Percentiles rank a stretch among this genome's conserved stretches.
Conservation (phyloP, 495 filamentous ascomycete genomes). For the Staphylotrichum tortipilum region DNA sequence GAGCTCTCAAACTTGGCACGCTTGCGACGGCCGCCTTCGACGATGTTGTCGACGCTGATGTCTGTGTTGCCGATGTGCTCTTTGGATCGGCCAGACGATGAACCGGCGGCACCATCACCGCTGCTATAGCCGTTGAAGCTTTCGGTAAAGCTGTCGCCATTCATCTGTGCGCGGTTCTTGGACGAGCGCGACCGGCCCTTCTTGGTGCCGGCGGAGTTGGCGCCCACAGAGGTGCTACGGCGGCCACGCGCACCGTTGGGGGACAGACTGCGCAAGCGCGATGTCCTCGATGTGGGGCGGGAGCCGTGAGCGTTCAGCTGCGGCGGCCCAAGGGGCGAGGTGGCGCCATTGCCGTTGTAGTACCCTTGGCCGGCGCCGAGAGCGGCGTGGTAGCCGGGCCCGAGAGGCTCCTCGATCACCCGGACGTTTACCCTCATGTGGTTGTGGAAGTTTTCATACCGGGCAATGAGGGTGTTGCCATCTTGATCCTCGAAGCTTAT, state of each 20-base stretch:
- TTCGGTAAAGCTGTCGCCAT: conserved; percentile 57
- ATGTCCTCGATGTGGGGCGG: conserved; percentile 55
- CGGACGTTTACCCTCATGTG: conserved; percentile 86
- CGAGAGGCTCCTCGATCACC: conserved; percentile 61
- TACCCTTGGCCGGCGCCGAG: conserved; percentile 23
- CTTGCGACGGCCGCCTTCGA: conserved; percentile 92
- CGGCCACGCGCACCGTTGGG: conserved; percentile 63
- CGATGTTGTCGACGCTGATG: conserved; percentile 95
- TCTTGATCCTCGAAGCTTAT: conserved; percentile 86
- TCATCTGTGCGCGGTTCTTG: conserved; percentile 64
- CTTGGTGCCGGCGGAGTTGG: conserved; percentile 40
- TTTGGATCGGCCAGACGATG: conserved; percentile 62
- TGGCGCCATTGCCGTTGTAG: conserved; percentile 36
- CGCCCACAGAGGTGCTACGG: conserved; percentile 65
- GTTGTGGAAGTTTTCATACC: conserved; percentile 87
- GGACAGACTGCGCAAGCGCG: conserved; percentile 73
- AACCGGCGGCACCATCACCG: conserved; percentile 67
- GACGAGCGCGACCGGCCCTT: conserved; percentile 58
- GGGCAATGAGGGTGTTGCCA: conserved; percentile 81
- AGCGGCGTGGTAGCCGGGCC: conserved; percentile 27
- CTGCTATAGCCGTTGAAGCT: conserved; percentile 65
- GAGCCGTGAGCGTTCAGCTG: too few species aligned
- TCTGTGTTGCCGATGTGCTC: conserved; percentile 88
- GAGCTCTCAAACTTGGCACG: conserved; percentile 96
- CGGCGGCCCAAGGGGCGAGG: too few species aligned